Conservation (phyloP, 78 protist species). For the Dictyostelium capitatum region DNA sequence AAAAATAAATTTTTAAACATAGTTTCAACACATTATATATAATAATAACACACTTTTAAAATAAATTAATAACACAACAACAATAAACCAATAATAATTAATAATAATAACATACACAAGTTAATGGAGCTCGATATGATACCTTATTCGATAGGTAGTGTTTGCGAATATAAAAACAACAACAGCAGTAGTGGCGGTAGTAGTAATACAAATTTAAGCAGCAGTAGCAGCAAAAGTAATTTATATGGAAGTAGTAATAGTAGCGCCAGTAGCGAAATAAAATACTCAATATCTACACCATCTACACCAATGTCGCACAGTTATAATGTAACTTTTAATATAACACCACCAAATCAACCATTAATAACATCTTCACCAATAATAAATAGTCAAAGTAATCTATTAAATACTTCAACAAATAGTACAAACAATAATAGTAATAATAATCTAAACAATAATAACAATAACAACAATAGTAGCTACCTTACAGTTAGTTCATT, state of each 20-base stretch:
- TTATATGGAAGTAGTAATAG: neutral
- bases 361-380: neutral
- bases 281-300: constrained; percentile 19
- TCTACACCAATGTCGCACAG: constrained; percentile 16
- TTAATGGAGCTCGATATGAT: constrained; percentile 63
- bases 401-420: neutral
- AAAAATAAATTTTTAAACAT: too few species aligned
- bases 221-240: constrained; percentile 10
- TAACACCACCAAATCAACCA: neutral
- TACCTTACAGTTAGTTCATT: too few species aligned
- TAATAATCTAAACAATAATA: neutral
- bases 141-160: constrained; percentile 19
- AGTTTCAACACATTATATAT: too few species aligned
- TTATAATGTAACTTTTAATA: neutral
- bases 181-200: neutral
- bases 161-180: constrained; percentile 7
- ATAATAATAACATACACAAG: neutral
- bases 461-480: constrained; percentile 3
- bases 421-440: neutral
- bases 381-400: neutral
- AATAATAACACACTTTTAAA: too few species aligned
- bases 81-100: neutral
- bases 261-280: neutral
- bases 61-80: too few species aligned
- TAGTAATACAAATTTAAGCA: neutral